Conservation (phyloP, 306 rosid genomes). For the Cucurbita ficifolia region DNA sequence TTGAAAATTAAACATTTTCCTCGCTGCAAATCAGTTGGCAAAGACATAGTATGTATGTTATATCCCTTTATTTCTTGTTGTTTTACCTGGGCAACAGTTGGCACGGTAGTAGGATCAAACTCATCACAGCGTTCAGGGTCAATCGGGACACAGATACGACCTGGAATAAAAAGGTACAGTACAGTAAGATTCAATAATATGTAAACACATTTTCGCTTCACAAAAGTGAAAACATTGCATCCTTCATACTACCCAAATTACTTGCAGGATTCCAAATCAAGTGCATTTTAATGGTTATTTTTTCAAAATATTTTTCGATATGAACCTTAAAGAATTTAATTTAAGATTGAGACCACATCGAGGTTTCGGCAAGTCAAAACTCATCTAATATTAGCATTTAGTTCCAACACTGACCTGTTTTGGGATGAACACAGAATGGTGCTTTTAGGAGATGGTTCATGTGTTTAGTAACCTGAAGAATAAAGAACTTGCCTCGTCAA, state of each 20-base stretch:
- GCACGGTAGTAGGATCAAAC: slow-evolving; percentile 72
- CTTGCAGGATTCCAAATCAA: background rate
- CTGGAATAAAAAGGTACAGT: slow-evolving; percentile 22
- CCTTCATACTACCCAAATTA: background rate
- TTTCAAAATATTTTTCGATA: too few species aligned
- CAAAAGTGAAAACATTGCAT: background rate
- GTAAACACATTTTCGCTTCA: background rate
- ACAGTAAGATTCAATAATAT: background rate
- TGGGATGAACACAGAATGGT: slow-evolving; percentile 80
- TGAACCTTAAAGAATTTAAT: background rate
- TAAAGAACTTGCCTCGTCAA: slow-evolving; percentile 3
- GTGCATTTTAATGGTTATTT: background rate
- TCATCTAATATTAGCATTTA: background rate
- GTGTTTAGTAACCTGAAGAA: slow-evolving; percentile 64
- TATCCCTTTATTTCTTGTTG: background rate
- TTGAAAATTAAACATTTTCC: background rate
- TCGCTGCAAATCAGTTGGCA: background rate
- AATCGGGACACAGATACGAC: slow-evolving; percentile 70
- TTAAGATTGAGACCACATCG: background rate
- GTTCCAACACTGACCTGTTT: slow-evolving; percentile 40
- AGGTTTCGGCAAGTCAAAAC: background rate
- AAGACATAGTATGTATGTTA: background rate
- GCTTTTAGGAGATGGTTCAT: slow-evolving; percentile 90
- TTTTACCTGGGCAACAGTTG: slow-evolving; percentile 59
- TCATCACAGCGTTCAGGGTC: slow-evolving; percentile 69